Conservation (phyloP, 2,329 filamentous ascomycete species). For the Tolypocladium album region DNA sequence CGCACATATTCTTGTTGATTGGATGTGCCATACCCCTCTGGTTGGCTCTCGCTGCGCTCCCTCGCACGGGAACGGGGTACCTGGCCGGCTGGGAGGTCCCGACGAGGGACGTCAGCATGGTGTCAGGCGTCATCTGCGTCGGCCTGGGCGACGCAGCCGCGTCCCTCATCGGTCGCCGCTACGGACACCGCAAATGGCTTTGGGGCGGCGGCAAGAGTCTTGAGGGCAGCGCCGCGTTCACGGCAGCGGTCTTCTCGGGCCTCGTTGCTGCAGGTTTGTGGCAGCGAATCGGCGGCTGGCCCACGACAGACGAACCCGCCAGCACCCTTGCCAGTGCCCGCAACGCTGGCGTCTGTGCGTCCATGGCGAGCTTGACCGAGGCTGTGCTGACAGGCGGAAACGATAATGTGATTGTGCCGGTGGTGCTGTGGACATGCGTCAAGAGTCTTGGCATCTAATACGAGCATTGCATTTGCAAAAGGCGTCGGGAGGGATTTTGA, state of each 20-base stretch:
- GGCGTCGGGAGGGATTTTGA: neutral
- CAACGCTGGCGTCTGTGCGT: constrained; percentile 63
- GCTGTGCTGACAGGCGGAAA: constrained; percentile 93
- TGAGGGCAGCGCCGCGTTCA: constrained; percentile 79
- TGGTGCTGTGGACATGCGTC: constrained; percentile 86
- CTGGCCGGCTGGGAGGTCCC: constrained; percentile 67
- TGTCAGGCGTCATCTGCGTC: constrained; percentile 86
- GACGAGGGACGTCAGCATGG: constrained; percentile 73
- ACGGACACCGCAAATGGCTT: constrained; percentile 81
- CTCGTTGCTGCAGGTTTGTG: constrained; percentile 61
- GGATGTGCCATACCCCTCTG: constrained; percentile 93
- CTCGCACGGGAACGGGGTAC: constrained; percentile 42
- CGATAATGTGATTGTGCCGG: constrained; percentile 94
- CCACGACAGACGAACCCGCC: constrained; percentile 35
- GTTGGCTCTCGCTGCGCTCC: constrained; percentile 66
- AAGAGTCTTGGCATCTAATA: constrained; percentile 56
- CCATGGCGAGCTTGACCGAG: constrained; percentile 81
- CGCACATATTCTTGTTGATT: constrained; percentile 89
- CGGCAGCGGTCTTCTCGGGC: constrained; percentile 64
- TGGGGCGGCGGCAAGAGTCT: constrained; percentile 96
- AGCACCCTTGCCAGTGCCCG: constrained; percentile 30
- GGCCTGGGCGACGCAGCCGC: constrained; percentile 92
- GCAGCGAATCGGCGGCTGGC: constrained; percentile 69
- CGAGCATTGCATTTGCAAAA: neutral
- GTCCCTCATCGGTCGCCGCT: constrained; percentile 78